Evolutionary conservation across 257 asterid species (phyloP), one percentile per base, ranked within the genome.

Genomic region (Capsicum rhomboideum): DNA sequence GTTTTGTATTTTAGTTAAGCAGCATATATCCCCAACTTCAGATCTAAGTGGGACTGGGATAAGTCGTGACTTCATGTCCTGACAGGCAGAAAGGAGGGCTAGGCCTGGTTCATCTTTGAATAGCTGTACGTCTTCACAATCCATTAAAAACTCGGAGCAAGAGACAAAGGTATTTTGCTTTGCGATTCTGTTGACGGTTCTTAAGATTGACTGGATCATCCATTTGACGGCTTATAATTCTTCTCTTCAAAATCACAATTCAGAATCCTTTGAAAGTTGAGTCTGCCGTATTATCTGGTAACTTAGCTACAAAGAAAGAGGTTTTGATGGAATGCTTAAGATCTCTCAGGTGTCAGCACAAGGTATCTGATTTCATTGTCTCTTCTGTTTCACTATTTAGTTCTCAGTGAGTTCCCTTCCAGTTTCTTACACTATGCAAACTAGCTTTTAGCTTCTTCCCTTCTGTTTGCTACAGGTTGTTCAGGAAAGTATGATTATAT

Each of bases 301-400:
- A 75, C 21, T 83, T 59, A 63, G 79, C 87, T 55, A 81, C 87
- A 67, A 78, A 82, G 66, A 85, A 61, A 66, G 93, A 93, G 64
- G 84, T 74, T 68, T 84, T 93, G 91, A 89, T 91, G 82, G 92
- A 91, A 78, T 92, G 97, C 84, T 90, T 95, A 87, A 90, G 92
- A 90, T 90, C 92, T 86, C 88, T 95, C 46, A 95, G 88, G 90
- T 87, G 58, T 83, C 95, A 21, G 87, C 80, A 89, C 89, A 87
- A 90, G 98, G 97, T 94, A 90, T 29, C 84, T 40, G 72, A 42
- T 82, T 16, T n/a, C 13, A 6, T 20, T 56, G 50, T 18, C 58
- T n/a, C 75, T 58, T 80, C 75, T 80, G 17, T 37, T 14, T 80
- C 83, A 37, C 83, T 80, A 13, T 34, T 16, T 80, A 10, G 72